Evolutionary conservation across 805 yeast species (phyloP), one percentile per base, ranked within the genome.

Genomic region (Hanseniaspora thailandica): DNA sequence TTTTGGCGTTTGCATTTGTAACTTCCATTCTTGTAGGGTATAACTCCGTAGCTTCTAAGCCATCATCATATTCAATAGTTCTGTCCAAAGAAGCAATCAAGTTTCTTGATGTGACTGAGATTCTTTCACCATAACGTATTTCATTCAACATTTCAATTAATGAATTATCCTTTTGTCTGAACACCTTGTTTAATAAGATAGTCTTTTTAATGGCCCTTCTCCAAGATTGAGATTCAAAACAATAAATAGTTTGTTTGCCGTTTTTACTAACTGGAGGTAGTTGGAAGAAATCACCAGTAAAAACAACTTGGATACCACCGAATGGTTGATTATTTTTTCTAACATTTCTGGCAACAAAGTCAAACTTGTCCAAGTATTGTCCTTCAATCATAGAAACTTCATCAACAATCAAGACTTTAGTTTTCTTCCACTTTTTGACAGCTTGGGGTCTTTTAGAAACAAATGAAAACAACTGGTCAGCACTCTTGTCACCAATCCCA

Each of bases 21-120:
- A 93, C 99, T 63, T 93, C 96, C 25, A 71, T 67, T 59, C 97
- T 76, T 0, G 96, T 86, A 0, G 97, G 86, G 60, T 78, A 93
- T 44, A 93, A 69, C 64, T 88, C 96, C 0, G 98, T 87, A 2
- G 99, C 96, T 44, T 74, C 78, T 9, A 93, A 79, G 0, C 90
- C 95, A 62, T 85, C 95, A 1, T 75, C 73, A 57, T 82, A 78
- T 0, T 57, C 50, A 1, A 84, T 75, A 0, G 71, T 69, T 57
- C 95, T 72, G n/a, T 75, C 68, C n/a, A 89, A 70, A 6, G 66
- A 61, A 36, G 64, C 62, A 57, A 90, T 81, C 43, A 74, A 70
- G 0, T 54, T 51, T 1, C 73, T 70, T 33, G 86, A 74, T 13
- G 69, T 71, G 1, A 69, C 66, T 4, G 76, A 71, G 22, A 88